phyloP scores from a whole-genome alignment of 495 filamentous ascomycete genomes.

The Aspergillus coremiiformis region DNA sequence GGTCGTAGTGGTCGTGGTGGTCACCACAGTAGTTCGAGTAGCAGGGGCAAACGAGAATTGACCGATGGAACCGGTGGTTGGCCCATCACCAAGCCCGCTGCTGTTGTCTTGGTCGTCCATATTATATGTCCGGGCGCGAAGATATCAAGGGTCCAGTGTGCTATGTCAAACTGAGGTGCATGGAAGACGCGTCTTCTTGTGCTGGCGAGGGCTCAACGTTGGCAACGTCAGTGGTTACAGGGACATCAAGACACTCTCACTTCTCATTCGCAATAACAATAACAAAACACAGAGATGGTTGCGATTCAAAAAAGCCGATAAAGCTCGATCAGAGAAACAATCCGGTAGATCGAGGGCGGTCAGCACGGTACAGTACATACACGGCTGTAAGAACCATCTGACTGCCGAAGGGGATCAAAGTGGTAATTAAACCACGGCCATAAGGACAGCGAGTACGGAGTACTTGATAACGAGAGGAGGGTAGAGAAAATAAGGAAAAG shows the following conservation, averaged over 20 bases:
- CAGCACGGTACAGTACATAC: conserved; percentile 17
- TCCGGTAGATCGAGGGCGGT: conserved; percentile 17
- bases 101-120: conserved; percentile 27
- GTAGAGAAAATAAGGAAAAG: conserved; percentile 5
- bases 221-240: conserved; percentile 9
- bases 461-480: conserved; percentile 1
- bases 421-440: conserved; percentile 16
- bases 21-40: conserved; percentile 72
- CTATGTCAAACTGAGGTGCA: conserved; percentile 3
- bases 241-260: conserved; percentile 17
- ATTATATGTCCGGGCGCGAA: conserved; percentile 18
- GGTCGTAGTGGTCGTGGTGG: conserved; percentile 91
- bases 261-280: not conserved
- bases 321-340: conserved; percentile 7
- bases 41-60: conserved; percentile 66
- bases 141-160: conserved; percentile 6
- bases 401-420: conserved; percentile 12
- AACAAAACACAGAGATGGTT: not conserved
- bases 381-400: conserved; percentile 23
- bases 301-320: conserved; percentile 1
- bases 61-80: conserved; percentile 38
- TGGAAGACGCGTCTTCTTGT: conserved; percentile 18
- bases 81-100: conserved; percentile 15
- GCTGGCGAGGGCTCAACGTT: conserved; percentile 9
- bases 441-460: not conserved